Conservation (phyloP, 1,284 basidiomycete species). For the Pholiota adiposa region DNA sequence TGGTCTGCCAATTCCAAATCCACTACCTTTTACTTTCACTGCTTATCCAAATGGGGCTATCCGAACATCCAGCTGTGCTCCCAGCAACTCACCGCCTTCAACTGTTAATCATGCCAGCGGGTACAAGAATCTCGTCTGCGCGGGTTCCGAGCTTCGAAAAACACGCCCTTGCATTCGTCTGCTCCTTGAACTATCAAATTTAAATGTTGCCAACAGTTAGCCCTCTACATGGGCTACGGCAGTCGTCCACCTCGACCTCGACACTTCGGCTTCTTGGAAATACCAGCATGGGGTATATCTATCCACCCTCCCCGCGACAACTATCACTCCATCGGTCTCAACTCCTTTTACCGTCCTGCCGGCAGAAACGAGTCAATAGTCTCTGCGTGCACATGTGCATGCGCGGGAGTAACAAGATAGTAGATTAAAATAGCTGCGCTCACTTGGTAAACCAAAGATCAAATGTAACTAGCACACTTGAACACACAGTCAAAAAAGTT, state of each 20-base stretch:
- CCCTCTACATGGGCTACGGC: background rate
- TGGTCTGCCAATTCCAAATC: background rate
- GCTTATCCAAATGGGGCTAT: conserved; percentile 30
- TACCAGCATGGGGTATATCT: no score
- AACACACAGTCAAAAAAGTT: background rate
- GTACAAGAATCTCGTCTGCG: background rate
- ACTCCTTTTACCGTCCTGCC: background rate
- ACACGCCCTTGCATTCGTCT: no score
- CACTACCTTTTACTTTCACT: conserved; percentile 18
- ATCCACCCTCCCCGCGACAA: no score
- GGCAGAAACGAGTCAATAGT: background rate
- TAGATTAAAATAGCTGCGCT: background rate
- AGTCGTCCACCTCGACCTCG: background rate
- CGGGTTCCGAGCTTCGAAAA: background rate
- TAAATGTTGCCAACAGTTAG: no score
- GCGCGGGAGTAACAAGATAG: background rate
- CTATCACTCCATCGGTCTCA: background rate
- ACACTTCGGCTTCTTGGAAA: no score
- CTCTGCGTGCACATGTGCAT: background rate
- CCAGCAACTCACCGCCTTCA: conserved; percentile 8
- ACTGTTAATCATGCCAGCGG: background rate
- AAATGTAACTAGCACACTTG: background rate
- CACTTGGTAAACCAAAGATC: background rate
- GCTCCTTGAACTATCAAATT: no score
- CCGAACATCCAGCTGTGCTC: conserved; percentile 17